Percentiles rank a stretch among this genome's conserved stretches.
These are phyloP conservation scores for Kingdonia uniflora DNA, from an alignment of 164 flowering plant genomes.

Conservation along the genomic window DNA sequence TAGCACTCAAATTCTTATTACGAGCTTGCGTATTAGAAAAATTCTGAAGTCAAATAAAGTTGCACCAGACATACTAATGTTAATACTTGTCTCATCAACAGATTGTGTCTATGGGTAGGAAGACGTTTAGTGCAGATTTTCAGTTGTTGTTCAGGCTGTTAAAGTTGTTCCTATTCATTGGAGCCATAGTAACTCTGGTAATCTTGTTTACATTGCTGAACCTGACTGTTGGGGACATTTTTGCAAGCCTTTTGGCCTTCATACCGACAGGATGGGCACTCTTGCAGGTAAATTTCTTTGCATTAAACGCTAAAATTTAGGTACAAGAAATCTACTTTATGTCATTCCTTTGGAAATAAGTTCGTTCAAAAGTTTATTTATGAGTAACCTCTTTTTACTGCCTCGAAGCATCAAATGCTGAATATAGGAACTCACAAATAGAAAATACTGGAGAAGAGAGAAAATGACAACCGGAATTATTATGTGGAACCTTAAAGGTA, in stretches of 20 bases:
- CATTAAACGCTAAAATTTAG: neutral
- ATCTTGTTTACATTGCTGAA: constrained; percentile 50
- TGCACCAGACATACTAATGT: no score
- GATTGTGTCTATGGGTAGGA: constrained; percentile 92
- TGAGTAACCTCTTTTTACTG: no score
- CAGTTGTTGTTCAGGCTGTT: constrained; percentile 93
- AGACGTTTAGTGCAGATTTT: constrained; percentile 94
- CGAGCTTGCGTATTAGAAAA: neutral
- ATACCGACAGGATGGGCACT: constrained; percentile 97
- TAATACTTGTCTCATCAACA: constrained; percentile 19
- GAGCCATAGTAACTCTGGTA: constrained; percentile 37
- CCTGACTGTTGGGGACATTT: constrained; percentile 80
- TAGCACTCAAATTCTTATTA: constrained; percentile 8
- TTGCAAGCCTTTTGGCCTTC: constrained; percentile 79
- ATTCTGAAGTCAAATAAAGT: neutral
- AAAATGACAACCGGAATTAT: no score
- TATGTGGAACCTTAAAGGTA: no score
- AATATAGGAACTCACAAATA: no score
- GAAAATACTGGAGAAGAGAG: no score
- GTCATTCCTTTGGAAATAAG: neutral
- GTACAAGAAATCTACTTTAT: neutral
- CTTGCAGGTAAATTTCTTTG: constrained; percentile 43
- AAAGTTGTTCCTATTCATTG: constrained; percentile 67
- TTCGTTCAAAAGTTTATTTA: no score
- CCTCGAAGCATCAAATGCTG: neutral